A percentile compares a stretch with the other conserved stretches of the same genome.
phyloP scores from a whole-genome alignment of 148 eudicot species.

The Cornus florida region DNA sequence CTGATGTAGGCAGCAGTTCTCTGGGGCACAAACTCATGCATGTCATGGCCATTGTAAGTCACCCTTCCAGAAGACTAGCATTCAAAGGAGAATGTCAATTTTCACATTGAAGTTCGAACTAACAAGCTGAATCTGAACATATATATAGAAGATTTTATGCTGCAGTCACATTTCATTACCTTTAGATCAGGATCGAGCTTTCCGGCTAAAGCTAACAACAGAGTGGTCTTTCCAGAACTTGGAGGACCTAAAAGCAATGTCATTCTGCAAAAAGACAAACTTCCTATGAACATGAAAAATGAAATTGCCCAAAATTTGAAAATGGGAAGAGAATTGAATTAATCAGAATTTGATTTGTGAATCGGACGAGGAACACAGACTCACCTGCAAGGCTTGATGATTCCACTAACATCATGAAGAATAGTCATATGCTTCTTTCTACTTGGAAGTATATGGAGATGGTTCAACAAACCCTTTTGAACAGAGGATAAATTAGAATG shows the following conservation, averaged over 20 bases:
- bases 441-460: constrained; percentile 37
- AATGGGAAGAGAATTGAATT: not conserved
- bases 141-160: not conserved
- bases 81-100: not conserved
- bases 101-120: not conserved
- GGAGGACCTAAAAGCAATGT: constrained; percentile 78
- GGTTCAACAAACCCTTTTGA: constrained; percentile 29
- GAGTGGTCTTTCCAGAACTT: constrained; percentile 73
- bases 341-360: not conserved
- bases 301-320: not conserved
- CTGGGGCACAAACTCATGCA: constrained; percentile 83
- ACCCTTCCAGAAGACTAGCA: constrained; percentile 57
- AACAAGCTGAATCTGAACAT: constrained; percentile 17
- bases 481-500: not conserved
- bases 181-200: constrained; percentile 45
- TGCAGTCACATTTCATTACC: constrained; percentile 20
- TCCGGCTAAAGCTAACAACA: constrained; percentile 65
- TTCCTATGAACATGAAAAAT: not conserved
- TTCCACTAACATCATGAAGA: constrained; percentile 52
- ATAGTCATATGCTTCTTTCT: constrained; percentile 47
- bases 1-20: constrained; percentile 81
- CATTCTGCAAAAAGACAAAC: constrained; percentile 38
- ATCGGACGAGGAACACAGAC: not conserved
- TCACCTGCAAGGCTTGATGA: constrained; percentile 62
- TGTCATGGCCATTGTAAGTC: constrained; percentile 64